These are phyloP conservation scores for Panaeolus papilionaceus DNA, from an alignment of 768 basidiomycete species.

Conservation along the genomic window DNA sequence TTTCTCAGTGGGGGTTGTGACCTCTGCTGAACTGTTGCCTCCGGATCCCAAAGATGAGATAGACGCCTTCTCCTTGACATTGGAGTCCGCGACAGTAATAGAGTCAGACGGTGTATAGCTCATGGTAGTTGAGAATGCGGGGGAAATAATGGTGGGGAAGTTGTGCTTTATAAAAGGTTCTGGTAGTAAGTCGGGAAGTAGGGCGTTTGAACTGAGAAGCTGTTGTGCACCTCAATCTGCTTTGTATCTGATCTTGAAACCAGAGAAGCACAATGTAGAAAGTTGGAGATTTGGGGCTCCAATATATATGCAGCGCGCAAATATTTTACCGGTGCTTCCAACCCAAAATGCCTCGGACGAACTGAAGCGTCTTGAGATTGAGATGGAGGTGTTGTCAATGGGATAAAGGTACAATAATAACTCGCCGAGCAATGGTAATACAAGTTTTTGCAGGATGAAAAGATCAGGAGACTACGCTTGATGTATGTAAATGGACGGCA, in stretches of 20 bases:
- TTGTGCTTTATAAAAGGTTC: background rate
- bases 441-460: background rate
- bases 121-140: background rate
- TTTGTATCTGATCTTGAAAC: background rate
- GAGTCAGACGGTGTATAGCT: background rate
- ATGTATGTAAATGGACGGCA: background rate
- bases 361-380: background rate
- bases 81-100: background rate
- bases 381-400: background rate
- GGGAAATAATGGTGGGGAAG: background rate
- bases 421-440: background rate
- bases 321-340: background rate
- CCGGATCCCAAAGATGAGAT: background rate
- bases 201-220: background rate
- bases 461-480: background rate
- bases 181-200: background rate
- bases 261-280: background rate
- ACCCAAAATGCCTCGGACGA: background rate
- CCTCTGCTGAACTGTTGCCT: background rate
- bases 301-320: background rate
- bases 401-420: background rate
- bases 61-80: background rate
- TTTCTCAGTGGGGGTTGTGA: background rate
- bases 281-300: background rate
- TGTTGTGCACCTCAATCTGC: background rate